These are phyloP conservation scores for Solanum verrucosum DNA, from an alignment of 257 asterid species.

Conservation along the genomic window DNA sequence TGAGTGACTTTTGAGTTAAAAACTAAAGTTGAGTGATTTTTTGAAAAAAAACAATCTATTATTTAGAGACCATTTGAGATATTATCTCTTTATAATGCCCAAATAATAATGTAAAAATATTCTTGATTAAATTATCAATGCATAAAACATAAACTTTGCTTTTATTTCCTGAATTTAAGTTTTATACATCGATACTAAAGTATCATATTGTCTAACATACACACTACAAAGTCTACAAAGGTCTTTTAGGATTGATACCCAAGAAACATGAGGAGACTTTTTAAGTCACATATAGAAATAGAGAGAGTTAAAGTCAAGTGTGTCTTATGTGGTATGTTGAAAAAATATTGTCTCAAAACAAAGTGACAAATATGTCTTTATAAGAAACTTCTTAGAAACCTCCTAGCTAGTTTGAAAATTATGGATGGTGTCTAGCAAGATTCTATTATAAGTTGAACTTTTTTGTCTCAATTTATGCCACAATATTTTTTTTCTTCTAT, in stretches of 20 bases:
- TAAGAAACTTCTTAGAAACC: conserved; percentile 19
- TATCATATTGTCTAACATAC: not conserved
- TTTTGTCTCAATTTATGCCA: too few relatives aligned
- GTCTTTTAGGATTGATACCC: not conserved
- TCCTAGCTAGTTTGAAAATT: not conserved
- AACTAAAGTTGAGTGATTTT: too few relatives aligned
- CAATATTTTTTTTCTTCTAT: not conserved
- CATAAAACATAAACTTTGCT: not conserved
- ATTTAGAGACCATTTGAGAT: fast-evolving
- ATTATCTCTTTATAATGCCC: too few relatives aligned
- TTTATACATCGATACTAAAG: too few relatives aligned
- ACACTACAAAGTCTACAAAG: not conserved
- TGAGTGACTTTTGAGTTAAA: too few relatives aligned
- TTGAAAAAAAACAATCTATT: too few relatives aligned
- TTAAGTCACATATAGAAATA: not conserved
- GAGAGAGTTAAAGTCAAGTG: not conserved
- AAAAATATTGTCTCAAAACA: not conserved
- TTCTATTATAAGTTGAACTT: not conserved
- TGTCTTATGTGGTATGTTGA: not conserved
- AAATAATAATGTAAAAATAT: too few relatives aligned
- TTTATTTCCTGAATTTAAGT: too few relatives aligned
- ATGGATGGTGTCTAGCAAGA: not conserved
- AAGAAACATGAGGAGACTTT: not conserved
- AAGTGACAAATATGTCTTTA: conserved; percentile 14
- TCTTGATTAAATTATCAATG: too few relatives aligned